Conservation (phyloP, 345 rosid species). For the Pseudoturritis turrita region DNA sequence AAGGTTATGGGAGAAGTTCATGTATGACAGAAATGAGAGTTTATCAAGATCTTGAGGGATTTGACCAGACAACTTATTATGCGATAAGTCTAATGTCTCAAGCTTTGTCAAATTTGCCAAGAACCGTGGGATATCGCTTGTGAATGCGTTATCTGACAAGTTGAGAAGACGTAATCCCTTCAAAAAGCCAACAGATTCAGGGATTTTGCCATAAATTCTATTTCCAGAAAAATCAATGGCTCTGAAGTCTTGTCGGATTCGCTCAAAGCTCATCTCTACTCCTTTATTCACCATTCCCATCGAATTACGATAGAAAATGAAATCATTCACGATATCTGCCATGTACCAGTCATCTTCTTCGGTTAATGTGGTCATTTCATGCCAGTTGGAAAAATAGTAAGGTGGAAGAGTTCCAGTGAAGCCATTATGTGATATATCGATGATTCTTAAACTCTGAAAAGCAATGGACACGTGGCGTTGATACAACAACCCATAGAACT, state of each 20-base stretch:
- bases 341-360: background rate
- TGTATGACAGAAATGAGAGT: background rate
- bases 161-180: background rate
- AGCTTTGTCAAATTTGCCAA: constrained; percentile 1
- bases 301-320: background rate
- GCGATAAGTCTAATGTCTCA: background rate
- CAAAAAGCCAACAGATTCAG: background rate
- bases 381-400: constrained; percentile 6
- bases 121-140: background rate
- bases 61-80: constrained; percentile 1
- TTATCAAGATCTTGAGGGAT: constrained; percentile 12
- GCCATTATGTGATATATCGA: constrained; percentile 37
- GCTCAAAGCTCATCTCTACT: background rate
- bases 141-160: background rate
- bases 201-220: constrained; percentile 1
- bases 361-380: background rate
- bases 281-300: constrained; percentile 1
- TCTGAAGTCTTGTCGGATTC: background rate
- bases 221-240: constrained; percentile 15
- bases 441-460: constrained; percentile 38
- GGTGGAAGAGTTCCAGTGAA: constrained; percentile 19
- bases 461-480: background rate
- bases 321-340: background rate
- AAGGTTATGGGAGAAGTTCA: constrained; percentile 8
- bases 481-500: constrained; percentile 25